phyloP scores from a whole-genome alignment of 495 filamentous ascomycete genomes.

The Podospora anserina region DNA sequence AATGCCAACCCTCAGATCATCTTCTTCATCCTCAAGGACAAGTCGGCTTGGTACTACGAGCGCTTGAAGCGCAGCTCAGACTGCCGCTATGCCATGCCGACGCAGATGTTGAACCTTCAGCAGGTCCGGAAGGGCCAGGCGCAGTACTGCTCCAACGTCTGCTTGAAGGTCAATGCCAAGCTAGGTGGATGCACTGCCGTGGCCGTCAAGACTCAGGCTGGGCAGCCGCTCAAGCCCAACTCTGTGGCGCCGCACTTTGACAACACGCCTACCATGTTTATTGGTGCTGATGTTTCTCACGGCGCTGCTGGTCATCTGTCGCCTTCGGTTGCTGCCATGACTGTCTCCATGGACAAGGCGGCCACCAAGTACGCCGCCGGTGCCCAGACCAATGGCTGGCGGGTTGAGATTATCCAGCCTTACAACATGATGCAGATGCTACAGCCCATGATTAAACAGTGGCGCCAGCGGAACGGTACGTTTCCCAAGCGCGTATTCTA shows the following conservation, averaged over 20 bases:
- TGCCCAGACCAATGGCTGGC: slow-evolving; percentile 72
- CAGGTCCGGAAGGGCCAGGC: slow-evolving; percentile 59
- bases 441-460: slow-evolving; percentile 57
- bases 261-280: slow-evolving; percentile 60
- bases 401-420: slow-evolving; percentile 68
- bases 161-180: slow-evolving; percentile 94
- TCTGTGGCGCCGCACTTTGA: slow-evolving; percentile 33
- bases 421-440: slow-evolving; percentile 64
- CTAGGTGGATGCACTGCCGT: slow-evolving; percentile 72
- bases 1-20: slow-evolving; percentile 55
- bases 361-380: slow-evolving; percentile 70
- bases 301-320: slow-evolving; percentile 57
- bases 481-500: slow-evolving; percentile 74
- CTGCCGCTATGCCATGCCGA: slow-evolving; percentile 70
- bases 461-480: slow-evolving; percentile 53
- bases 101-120: slow-evolving; percentile 63
- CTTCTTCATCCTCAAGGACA: slow-evolving; percentile 68
- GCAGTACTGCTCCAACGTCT: slow-evolving; percentile 85
- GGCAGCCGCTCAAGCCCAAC: slow-evolving; percentile 14
- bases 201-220: slow-evolving; percentile 14
- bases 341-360: slow-evolving; percentile 69
- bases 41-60: slow-evolving; percentile 63
- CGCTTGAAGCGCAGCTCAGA: slow-evolving; percentile 81
- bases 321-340: slow-evolving; percentile 84
- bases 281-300: slow-evolving; percentile 90